These are phyloP conservation scores for Salix brachista DNA, from an alignment of 345 rosid genomes.

Conservation along the genomic window DNA sequence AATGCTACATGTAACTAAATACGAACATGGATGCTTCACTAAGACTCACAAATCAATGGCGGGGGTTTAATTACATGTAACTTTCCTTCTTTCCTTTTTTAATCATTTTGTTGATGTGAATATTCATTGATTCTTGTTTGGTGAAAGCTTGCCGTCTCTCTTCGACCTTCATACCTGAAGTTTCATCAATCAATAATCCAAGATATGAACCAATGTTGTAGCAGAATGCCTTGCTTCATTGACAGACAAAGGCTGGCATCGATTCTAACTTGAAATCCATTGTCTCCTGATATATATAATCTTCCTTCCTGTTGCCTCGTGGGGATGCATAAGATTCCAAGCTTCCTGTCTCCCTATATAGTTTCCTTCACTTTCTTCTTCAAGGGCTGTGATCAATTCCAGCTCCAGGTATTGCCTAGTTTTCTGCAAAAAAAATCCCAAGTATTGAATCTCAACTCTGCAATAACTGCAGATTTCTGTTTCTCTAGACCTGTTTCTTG, in stretches of 20 bases:
- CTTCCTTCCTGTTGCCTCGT: constrained; percentile 12
- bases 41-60: too few relatives aligned
- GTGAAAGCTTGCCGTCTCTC: too few relatives aligned
- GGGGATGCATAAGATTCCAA: constrained; percentile 1
- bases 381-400: neutral
- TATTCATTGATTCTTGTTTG: too few relatives aligned
- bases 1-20: too few relatives aligned
- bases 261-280: constrained; percentile 22
- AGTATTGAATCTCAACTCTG: neutral
- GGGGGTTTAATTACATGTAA: too few relatives aligned
- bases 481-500: too few relatives aligned
- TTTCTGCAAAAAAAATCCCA: too few relatives aligned
- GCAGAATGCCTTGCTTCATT: constrained; percentile 23
- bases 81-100: too few relatives aligned
- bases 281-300: neutral
- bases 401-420: too few relatives aligned
- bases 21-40: too few relatives aligned
- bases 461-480: too few relatives aligned
- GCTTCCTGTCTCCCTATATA: neutral
- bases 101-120: too few relatives aligned
- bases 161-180: neutral
- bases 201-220: neutral
- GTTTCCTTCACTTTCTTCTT: neutral
- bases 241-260: constrained; percentile 33
- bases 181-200: neutral